phyloP scores from a whole-genome alignment of 2,329 filamentous ascomycete genomes.

The Epichloe scottii region DNA sequence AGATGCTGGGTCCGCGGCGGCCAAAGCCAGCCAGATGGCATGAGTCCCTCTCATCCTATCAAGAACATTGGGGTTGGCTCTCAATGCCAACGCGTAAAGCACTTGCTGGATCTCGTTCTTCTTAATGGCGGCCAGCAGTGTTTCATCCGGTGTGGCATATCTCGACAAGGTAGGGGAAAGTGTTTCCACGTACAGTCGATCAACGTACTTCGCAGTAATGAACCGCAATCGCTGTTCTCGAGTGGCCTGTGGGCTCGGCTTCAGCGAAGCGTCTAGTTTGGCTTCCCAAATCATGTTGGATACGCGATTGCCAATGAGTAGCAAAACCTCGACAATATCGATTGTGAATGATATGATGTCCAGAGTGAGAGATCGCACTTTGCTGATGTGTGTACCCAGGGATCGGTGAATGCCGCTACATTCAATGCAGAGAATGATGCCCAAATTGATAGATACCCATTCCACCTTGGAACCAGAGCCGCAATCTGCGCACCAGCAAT shows the following conservation, averaged over 20 bases:
- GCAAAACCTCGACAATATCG: slow-evolving; percentile 87
- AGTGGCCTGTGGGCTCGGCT: slow-evolving; percentile 64
- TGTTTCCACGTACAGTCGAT: slow-evolving; percentile 67
- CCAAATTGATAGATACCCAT: slow-evolving; percentile 97
- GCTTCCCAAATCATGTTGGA: slow-evolving; percentile 98
- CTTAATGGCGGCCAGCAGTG: slow-evolving; percentile 83
- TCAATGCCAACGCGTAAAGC: slow-evolving; percentile 76
- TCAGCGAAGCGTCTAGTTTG: slow-evolving; percentile 58
- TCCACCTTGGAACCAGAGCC: slow-evolving; percentile 86
- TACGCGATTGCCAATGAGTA: slow-evolving; percentile 84
- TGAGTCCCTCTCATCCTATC: slow-evolving; percentile 85
- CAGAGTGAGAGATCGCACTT: slow-evolving; percentile 85
- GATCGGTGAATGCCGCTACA: slow-evolving; percentile 96
- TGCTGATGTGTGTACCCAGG: slow-evolving; percentile 93
- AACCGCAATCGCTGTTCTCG: slow-evolving; percentile 88
- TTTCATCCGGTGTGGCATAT: slow-evolving; percentile 72
- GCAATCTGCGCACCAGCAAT: slow-evolving; percentile 89
- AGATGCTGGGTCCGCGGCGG: slow-evolving; percentile 79
- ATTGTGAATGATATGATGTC: slow-evolving; percentile 94
- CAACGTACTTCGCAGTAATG: slow-evolving; percentile 90
- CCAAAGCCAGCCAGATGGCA: slow-evolving; percentile 79
- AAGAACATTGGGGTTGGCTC: slow-evolving; percentile 73
- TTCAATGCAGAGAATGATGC: slow-evolving; percentile 92
- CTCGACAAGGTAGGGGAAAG: slow-evolving; percentile 64
- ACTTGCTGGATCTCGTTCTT: slow-evolving; percentile 91